These are phyloP conservation scores for Russula lepida DNA, from an alignment of 768 basidiomycete genomes.

Conservation along the genomic window DNA sequence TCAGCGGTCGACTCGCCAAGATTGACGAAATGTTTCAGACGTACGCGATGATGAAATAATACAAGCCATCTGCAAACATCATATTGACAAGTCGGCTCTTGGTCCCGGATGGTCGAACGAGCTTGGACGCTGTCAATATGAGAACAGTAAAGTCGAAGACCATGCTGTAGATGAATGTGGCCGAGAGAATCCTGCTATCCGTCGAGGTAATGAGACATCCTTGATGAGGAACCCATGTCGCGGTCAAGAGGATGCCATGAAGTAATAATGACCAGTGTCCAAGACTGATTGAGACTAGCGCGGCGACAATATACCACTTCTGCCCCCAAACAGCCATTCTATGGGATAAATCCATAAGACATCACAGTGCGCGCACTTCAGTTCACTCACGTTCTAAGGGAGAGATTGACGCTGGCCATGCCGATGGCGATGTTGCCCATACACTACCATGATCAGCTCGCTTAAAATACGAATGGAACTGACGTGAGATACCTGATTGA, in stretches of 20 bases:
- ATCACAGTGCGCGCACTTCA: not conserved
- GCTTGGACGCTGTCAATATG: slow-evolving; percentile 50
- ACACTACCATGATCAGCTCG: slow-evolving; percentile 26
- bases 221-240: slow-evolving; percentile 41
- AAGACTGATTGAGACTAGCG: slow-evolving; percentile 47
- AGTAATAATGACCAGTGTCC: slow-evolving; percentile 67
- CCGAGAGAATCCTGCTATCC: slow-evolving; percentile 54
- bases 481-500: slow-evolving; percentile 33
- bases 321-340: slow-evolving; percentile 63
- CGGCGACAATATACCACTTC: slow-evolving; percentile 41
- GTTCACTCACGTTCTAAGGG: slow-evolving; percentile 36
- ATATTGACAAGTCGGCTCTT: slow-evolving; percentile 46
- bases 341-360: not conserved
- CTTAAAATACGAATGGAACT: not conserved
- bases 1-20: slow-evolving; percentile 24
- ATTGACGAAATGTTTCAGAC: slow-evolving; percentile 23
- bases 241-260: slow-evolving; percentile 57
- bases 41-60: slow-evolving; percentile 70
- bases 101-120: slow-evolving; percentile 30
- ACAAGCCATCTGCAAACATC: slow-evolving; percentile 64
- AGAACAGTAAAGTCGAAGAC: slow-evolving; percentile 59
- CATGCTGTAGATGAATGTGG: slow-evolving; percentile 74
- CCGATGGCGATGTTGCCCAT: slow-evolving; percentile 38
- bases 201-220: slow-evolving; percentile 52
- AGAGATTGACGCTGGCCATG: slow-evolving; percentile 40